These are phyloP conservation scores for Nemania serpens DNA, from an alignment of 2,329 filamentous ascomycete genomes.

Conservation along the genomic window DNA sequence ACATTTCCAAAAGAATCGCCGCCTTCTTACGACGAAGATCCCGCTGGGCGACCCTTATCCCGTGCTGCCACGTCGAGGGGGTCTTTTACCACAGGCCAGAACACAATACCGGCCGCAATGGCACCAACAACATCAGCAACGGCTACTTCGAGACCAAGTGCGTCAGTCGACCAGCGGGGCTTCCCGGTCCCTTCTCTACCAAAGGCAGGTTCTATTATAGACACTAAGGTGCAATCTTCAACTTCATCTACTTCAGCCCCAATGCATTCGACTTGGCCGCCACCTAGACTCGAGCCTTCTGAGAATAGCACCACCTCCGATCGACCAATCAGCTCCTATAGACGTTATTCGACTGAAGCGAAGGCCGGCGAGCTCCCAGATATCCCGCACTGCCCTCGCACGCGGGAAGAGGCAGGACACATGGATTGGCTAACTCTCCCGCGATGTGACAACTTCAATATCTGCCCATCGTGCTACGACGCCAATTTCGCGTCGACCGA, in stretches of 20 bases:
- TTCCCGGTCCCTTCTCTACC: constrained; percentile 25
- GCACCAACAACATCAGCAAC: constrained; percentile 14
- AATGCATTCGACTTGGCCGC: constrained; percentile 50
- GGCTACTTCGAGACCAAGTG: constrained; percentile 17
- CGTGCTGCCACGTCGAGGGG: constrained; percentile 35
- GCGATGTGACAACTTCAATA: constrained; percentile 71
- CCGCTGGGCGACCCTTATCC: constrained; percentile 30
- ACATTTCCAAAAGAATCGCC: constrained; percentile 39
- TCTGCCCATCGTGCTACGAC: constrained; percentile 81
- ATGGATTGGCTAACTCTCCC: constrained; percentile 83
- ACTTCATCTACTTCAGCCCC: constrained; percentile 32
- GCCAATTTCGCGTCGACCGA: constrained; percentile 70
- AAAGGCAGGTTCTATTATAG: constrained; percentile 23
- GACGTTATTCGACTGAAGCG: constrained; percentile 60
- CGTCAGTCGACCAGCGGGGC: constrained; percentile 19
- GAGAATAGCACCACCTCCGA: constrained; percentile 42
- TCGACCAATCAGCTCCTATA: constrained; percentile 52
- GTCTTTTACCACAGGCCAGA: constrained; percentile 23
- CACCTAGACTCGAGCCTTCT: constrained; percentile 50
- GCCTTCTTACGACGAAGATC: constrained; percentile 31
- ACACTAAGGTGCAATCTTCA: constrained; percentile 31
- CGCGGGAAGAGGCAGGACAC: constrained; percentile 63
- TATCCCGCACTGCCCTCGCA: constrained; percentile 73
- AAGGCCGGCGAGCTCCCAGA: constrained; percentile 48
- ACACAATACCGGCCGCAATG: constrained; percentile 28